These are phyloP conservation scores for Cucurbita ficifolia DNA, from an alignment of 306 rosid species.

Conservation along the genomic window DNA sequence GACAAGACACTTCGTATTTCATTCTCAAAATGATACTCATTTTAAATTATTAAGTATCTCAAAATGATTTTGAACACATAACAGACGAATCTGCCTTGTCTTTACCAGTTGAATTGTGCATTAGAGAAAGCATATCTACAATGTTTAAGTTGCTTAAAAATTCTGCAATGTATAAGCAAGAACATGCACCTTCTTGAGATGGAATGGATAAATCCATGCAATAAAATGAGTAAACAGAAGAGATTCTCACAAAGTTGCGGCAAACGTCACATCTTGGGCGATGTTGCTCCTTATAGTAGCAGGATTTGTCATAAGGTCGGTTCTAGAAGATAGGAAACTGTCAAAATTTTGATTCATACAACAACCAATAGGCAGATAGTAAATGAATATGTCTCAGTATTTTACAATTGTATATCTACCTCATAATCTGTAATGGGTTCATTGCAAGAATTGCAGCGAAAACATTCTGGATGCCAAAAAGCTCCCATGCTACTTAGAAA, in stretches of 20 bases:
- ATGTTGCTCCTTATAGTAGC: conserved; percentile 79
- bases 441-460: conserved; percentile 63
- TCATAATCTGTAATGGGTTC: conserved; percentile 75
- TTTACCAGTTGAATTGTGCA: background rate
- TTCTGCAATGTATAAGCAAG: too few relatives aligned
- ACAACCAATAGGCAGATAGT: background rate
- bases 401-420: conserved; percentile 24
- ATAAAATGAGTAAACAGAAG: background rate
- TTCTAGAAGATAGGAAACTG: conserved; percentile 78
- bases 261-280: conserved; percentile 98
- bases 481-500: conserved; percentile 66
- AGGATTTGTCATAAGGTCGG: conserved; percentile 73
- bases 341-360: conserved; percentile 2
- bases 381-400: background rate
- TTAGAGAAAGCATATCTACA: background rate
- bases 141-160: background rate
- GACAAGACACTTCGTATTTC: background rate
- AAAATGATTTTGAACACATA: background rate
- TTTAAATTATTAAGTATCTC: background rate
- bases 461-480: conserved; percentile 93
- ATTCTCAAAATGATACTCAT: background rate
- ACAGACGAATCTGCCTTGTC: background rate
- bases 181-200: background rate
- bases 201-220: background rate
- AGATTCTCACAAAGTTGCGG: conserved; percentile 54